Evolutionary conservation across 441 rosid genomes (phyloP).

Genomic region (Sinapis alba): DNA sequence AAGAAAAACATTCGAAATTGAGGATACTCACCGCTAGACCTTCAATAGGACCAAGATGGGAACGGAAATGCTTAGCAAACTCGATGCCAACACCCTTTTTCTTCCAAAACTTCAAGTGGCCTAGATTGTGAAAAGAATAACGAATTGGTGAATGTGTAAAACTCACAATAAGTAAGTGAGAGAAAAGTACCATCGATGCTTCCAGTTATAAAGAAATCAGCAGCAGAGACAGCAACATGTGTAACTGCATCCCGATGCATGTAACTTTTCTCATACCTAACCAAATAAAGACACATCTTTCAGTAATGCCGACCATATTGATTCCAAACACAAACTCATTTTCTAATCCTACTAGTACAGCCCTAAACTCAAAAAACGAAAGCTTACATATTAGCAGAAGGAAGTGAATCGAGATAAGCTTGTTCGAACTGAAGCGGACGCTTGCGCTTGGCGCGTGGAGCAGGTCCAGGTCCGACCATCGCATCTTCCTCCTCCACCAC

Average conservation of each 20-base stretch:
- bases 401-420: slow-evolving; percentile 87
- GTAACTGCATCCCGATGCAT: slow-evolving; percentile 97
- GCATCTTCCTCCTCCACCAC: slow-evolving; percentile 54
- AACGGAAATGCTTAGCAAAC: slow-evolving; percentile 94
- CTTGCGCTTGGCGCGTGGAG: slow-evolving; percentile 65
- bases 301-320: neutral
- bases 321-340: neutral
- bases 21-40: slow-evolving; percentile 77
- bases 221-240: slow-evolving; percentile 87
- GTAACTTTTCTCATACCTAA: slow-evolving; percentile 95
- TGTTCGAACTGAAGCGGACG: slow-evolving; percentile 95
- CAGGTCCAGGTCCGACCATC: slow-evolving; percentile 70
- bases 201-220: slow-evolving; percentile 96
- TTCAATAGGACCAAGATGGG: slow-evolving; percentile 93
- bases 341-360: neutral
- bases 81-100: slow-evolving; percentile 86
- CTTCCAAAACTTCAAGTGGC: slow-evolving; percentile 98
- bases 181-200: slow-evolving; percentile 75
- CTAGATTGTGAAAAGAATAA: slow-evolving; percentile 36
- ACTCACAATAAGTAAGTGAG: neutral
- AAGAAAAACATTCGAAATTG: neutral
- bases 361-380: slow-evolving; percentile 13
- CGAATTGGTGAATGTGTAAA: neutral
- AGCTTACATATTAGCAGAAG: slow-evolving; percentile 81
- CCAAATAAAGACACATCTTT: neutral